Evolutionary conservation across 2,329 filamentous ascomycete species (phyloP).

Genomic region (Claviceps sp.): DNA sequence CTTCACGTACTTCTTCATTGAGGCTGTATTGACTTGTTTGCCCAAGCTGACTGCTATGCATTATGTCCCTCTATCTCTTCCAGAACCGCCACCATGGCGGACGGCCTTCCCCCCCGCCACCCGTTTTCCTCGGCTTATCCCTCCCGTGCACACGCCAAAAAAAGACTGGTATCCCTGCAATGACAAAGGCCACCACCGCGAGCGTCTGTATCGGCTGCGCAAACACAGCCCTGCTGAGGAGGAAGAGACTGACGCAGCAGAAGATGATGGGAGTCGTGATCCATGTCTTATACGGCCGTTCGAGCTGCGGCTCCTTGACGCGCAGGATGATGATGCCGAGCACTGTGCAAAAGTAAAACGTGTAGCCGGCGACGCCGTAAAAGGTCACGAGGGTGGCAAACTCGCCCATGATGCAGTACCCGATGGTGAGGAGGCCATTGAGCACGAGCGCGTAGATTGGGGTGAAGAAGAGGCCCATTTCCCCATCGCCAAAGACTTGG

Average conservation of each 20-base stretch:
- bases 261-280: slow-evolving; percentile 96
- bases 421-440: slow-evolving; percentile 58
- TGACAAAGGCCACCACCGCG: slow-evolving; percentile 73
- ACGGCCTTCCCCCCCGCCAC: slow-evolving; percentile 19
- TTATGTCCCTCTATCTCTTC: slow-evolving; percentile 18
- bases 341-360: slow-evolving; percentile 93
- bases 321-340: slow-evolving; percentile 83
- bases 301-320: slow-evolving; percentile 73
- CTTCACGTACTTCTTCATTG: too few relatives aligned
- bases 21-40: neutral
- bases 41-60: too few relatives aligned
- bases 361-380: slow-evolving; percentile 93
- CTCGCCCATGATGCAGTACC: slow-evolving; percentile 77
- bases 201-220: slow-evolving; percentile 83
- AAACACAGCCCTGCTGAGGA: slow-evolving; percentile 79
- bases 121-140: slow-evolving; percentile 35
- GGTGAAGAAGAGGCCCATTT: slow-evolving; percentile 76
- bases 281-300: slow-evolving; percentile 90
- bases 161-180: slow-evolving; percentile 74
- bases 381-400: slow-evolving; percentile 90
- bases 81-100: slow-evolving; percentile 48
- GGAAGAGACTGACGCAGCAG: slow-evolving; percentile 90
- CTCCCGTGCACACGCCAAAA: slow-evolving; percentile 69
- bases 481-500: slow-evolving; percentile 58
- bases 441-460: slow-evolving; percentile 84